Percentiles rank a stretch among this genome's conserved stretches.
These are phyloP conservation scores for Spongispora temasekensis DNA, from an alignment of 1,284 basidiomycete species.

Conservation along the genomic window DNA sequence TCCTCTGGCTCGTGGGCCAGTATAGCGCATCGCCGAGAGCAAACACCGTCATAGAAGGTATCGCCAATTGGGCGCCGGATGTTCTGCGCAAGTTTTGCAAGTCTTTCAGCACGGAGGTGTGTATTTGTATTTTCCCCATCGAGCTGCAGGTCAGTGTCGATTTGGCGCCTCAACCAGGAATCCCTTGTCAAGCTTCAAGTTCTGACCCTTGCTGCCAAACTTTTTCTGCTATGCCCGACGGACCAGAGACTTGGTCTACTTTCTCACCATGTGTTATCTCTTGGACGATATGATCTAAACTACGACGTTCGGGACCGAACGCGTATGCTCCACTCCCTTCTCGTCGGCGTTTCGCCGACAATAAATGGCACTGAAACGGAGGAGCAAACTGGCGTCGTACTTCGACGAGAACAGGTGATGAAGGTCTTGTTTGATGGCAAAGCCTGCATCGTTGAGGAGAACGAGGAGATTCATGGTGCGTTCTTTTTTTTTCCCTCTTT, in stretches of 20 bases:
- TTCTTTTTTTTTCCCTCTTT: background rate
- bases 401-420: constrained; percentile 79
- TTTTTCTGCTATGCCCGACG: constrained; percentile 68
- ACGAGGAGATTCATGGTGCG: constrained; percentile 31
- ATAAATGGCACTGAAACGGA: constrained; percentile 31
- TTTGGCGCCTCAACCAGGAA: constrained; percentile 43
- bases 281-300: constrained; percentile 86
- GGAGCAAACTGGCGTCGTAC: constrained; percentile 67
- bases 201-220: constrained; percentile 81
- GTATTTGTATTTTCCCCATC: background rate
- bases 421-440: constrained; percentile 81
- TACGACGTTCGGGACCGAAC: constrained; percentile 90
- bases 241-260: constrained; percentile 55
- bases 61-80: constrained; percentile 81
- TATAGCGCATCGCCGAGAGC: constrained; percentile 52
- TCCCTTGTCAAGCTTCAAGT: constrained; percentile 77
- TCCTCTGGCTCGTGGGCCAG: constrained; percentile 91
- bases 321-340: constrained; percentile 74
- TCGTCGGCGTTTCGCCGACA: constrained; percentile 45
- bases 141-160: background rate
- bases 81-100: constrained; percentile 77
- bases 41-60: constrained; percentile 47
- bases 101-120: constrained; percentile 71
- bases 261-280: constrained; percentile 71
- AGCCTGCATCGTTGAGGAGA: constrained; percentile 42